phyloP scores from a whole-genome alignment of 306 rosid species.

The Casuarina equisetifolia region DNA sequence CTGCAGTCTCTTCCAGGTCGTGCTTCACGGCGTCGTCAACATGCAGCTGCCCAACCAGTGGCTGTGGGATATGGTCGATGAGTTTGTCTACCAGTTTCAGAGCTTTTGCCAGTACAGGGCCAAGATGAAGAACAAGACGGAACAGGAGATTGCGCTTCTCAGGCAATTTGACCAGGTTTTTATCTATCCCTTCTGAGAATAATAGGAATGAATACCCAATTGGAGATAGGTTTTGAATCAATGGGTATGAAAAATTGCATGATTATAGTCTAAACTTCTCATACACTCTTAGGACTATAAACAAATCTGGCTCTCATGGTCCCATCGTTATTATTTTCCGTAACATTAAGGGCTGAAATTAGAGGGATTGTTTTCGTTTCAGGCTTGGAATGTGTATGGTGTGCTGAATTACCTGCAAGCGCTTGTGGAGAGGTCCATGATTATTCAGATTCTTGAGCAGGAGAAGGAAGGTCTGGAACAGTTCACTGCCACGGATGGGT shows the following conservation, averaged over 20 bases:
- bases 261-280: neutral
- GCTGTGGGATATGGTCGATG: constrained; percentile 99
- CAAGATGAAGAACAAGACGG: constrained; percentile 86
- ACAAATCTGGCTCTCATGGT: neutral
- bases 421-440: constrained; percentile 80
- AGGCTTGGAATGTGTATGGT: constrained; percentile 98
- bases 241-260: neutral
- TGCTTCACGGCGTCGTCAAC: constrained; percentile 87
- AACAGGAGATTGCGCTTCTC: constrained; percentile 81
- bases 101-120: constrained; percentile 95
- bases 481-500: constrained; percentile 86
- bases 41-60: constrained; percentile 98
- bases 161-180: constrained; percentile 72
- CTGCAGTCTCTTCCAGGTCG: constrained; percentile 89
- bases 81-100: constrained; percentile 95
- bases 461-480: constrained; percentile 92
- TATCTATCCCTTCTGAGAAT: neutral
- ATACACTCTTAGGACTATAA: neutral
- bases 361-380: constrained; percentile 6
- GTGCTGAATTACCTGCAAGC: constrained; percentile 94
- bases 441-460: constrained; percentile 81
- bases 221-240: neutral
- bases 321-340: neutral
- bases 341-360: neutral
- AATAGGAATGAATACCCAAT: neutral